These are phyloP conservation scores for Hyphopichia fennica DNA, from an alignment of 1,139 yeast genomes.

Conservation along the genomic window DNA sequence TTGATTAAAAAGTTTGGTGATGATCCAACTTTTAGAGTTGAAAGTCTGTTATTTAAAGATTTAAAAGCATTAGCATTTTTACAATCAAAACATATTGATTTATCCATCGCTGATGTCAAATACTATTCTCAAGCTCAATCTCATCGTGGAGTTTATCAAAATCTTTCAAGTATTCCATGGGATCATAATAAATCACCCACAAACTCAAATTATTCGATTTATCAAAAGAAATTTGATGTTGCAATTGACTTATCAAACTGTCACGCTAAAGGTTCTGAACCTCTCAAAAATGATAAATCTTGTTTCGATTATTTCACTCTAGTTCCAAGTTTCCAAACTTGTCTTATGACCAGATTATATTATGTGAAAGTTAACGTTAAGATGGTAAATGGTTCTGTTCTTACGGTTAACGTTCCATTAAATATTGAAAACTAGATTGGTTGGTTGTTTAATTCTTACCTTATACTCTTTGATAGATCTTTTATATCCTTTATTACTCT, in stretches of 20 bases:
- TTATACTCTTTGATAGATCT: neutral
- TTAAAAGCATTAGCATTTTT: slow-evolving; percentile 37
- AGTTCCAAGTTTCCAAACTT: slow-evolving; percentile 59
- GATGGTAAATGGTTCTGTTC: slow-evolving; percentile 31
- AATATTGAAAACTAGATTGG: slow-evolving; percentile 20
- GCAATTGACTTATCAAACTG: slow-evolving; percentile 25
- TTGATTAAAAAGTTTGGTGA: slow-evolving; percentile 36
- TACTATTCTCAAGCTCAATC: slow-evolving; percentile 13
- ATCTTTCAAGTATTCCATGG: slow-evolving; percentile 29
- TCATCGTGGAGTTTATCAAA: slow-evolving; percentile 20
- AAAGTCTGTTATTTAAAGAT: slow-evolving; percentile 36
- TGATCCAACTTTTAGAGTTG: slow-evolving; percentile 32
- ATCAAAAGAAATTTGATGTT: slow-evolving; percentile 28
- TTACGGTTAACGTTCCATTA: slow-evolving; percentile 39
- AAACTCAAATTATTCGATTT: slow-evolving; percentile 17
- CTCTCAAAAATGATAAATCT: slow-evolving; percentile 16
- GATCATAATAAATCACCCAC: slow-evolving; percentile 9
- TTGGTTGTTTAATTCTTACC: neutral
- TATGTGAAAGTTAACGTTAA: slow-evolving; percentile 35
- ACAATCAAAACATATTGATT: slow-evolving; percentile 32
- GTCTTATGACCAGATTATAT: slow-evolving; percentile 54
- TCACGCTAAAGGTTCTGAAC: slow-evolving; percentile 24
- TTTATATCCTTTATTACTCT: too few species aligned
- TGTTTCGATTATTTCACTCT: slow-evolving; percentile 37
- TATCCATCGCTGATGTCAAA: slow-evolving; percentile 17